Percentiles rank a stretch among this genome's conserved stretches.
These are phyloP conservation scores for Parietaria judaica DNA, from an alignment of 306 rosid species.

Conservation along the genomic window DNA sequence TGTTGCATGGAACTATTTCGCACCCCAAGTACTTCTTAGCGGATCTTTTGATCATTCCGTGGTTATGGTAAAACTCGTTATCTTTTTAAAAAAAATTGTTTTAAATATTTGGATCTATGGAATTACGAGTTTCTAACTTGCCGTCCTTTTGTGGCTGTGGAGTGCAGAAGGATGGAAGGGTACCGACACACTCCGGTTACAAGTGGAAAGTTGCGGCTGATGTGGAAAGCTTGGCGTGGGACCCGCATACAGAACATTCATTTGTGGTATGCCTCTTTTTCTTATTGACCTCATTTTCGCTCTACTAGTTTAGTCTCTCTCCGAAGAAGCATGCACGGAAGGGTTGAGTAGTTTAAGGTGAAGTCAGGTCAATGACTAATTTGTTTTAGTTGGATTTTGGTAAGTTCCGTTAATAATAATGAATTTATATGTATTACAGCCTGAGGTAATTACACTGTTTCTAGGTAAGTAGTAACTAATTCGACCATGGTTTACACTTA, in stretches of 20 bases:
- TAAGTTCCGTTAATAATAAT: too few species aligned
- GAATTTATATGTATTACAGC: too few species aligned
- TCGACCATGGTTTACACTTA: too few species aligned
- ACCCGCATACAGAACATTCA: conserved; percentile 72
- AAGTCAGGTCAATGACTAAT: too few species aligned
- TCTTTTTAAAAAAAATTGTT: not conserved
- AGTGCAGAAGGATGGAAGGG: conserved; percentile 83
- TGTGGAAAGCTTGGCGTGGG: conserved; percentile 95
- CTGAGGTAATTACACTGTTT: too few species aligned
- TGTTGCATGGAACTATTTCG: conserved; percentile 76
- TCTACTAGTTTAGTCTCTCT: not conserved
- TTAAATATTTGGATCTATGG: not conserved
- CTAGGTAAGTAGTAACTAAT: too few species aligned
- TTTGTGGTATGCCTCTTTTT: conserved; percentile 62
- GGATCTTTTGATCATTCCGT: conserved; percentile 87
- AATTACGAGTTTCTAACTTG: not conserved
- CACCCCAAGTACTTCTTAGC: conserved; percentile 76
- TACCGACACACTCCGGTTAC: conserved; percentile 73
- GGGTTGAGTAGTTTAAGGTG: too few species aligned
- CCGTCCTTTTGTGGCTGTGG: conserved; percentile 11
- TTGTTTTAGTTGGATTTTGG: too few species aligned
- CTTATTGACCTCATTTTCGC: not conserved
- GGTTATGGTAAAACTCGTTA: conserved; percentile 50
- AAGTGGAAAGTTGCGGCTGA: conserved; percentile 71
- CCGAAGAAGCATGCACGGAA: not conserved